Base-by-base conservation (phyloP, 1,284 basidiomycete genomes). In the Ceratobasidium papillatum region DNA sequence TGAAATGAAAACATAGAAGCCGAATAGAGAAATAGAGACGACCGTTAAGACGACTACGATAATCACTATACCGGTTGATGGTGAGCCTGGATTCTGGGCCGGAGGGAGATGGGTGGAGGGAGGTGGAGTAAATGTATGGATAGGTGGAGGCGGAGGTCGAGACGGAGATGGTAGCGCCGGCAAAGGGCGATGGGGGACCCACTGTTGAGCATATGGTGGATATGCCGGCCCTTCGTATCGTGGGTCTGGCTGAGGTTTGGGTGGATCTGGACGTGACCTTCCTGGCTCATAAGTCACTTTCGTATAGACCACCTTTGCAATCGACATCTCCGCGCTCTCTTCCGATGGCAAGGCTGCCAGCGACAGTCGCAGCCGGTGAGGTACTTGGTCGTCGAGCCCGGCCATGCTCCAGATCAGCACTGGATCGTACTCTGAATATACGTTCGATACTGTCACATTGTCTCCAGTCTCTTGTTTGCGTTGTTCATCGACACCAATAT, bases 351-450 rank as follows among this genome's bases (percentile, higher is more conserved):
- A 34, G 17, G 25, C 45, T 1, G 63, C 63, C 2, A 65, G 27
- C n/a, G 63, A 4, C n/a, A 65, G n/a, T 8, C 27, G 38, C 17
- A 65, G 27, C 3, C 5, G 14, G 45, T 65, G 63, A 12, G 27
- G 5, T n/a, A 51, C 19, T 4, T 22, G 43, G 47, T 65, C 63
- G 30, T 65, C 63, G 25, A 65, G 63, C 14, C 63, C 63, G 30
- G 32, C 36, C 47, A 51, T 65, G 14, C 63, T 65, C 63, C 63
- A 65, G 63, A 65, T 49, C 17, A 65, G 63, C 30, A 65, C 63
- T 22, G 47, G 47, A 0, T 49, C 63, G 11, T 47, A 27, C 47
- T 51, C 25, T 1, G 63, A 22, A 27, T 36, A 22, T 3, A 51
- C 7, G 41, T 8, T 27, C 5, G 45, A 49, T 22, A 14, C 2